These are phyloP conservation scores for Neltuma alba DNA, from an alignment of 306 rosid species.

Conservation along the genomic window DNA sequence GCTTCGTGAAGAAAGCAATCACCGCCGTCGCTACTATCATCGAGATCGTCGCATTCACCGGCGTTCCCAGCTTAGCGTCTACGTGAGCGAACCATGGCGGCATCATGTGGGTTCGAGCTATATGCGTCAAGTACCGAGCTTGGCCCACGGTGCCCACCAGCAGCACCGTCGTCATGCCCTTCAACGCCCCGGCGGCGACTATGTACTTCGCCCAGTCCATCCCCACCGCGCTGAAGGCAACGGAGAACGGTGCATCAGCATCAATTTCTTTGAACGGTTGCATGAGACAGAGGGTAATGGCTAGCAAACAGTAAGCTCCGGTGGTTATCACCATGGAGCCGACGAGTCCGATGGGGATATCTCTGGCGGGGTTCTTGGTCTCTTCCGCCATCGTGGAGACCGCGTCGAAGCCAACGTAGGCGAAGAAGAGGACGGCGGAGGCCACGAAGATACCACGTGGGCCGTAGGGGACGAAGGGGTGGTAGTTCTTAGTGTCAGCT, in stretches of 20 bases:
- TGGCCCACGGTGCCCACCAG: constrained; percentile 77
- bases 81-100: constrained; percentile 88
- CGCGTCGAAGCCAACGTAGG: constrained; percentile 83
- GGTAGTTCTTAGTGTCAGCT: constrained; percentile 61
- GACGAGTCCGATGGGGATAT: constrained; percentile 86
- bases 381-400: constrained; percentile 91
- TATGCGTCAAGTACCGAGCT: constrained; percentile 85
- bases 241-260: constrained; percentile 57
- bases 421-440: constrained; percentile 81
- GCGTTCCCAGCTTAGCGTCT: constrained; percentile 66
- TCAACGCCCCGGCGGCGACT: constrained; percentile 75
- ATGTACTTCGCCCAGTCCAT: constrained; percentile 88
- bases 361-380: constrained; percentile 73
- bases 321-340: constrained; percentile 76
- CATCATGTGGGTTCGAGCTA: constrained; percentile 91
- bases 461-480: constrained; percentile 37
- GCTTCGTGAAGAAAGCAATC: constrained; percentile 70
- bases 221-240: constrained; percentile 73
- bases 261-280: constrained; percentile 32
- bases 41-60: constrained; percentile 67
- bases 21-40: constrained; percentile 66
- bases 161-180: constrained; percentile 88
- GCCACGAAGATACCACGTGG: constrained; percentile 63
- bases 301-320: constrained; percentile 50
- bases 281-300: constrained; percentile 79